phyloP scores from a whole-genome alignment of 179 eudicot genomes.

The Actinidia polygama region DNA sequence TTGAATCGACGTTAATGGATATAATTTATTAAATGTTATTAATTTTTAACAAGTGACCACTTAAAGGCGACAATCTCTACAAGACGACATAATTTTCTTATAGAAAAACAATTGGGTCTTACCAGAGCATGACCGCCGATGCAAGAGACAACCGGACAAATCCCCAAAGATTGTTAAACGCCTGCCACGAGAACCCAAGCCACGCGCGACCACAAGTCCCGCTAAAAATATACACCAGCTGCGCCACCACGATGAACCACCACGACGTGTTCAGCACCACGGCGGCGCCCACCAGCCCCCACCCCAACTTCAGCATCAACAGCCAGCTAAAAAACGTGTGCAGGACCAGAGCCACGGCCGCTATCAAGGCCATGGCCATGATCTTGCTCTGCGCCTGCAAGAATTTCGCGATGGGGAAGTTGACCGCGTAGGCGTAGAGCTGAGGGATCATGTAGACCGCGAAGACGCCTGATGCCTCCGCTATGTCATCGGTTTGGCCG shows the following conservation, averaged over 20 bases:
- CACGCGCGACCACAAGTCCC: slow-evolving; percentile 60
- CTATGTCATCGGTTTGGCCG: slow-evolving; percentile 46
- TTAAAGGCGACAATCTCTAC: too few species aligned
- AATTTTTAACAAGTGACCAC: too few species aligned
- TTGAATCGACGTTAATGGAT: too few species aligned
- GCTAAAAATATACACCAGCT: slow-evolving; percentile 42
- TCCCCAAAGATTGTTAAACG: slow-evolving; percentile 47
- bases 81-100: too few species aligned
- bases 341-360: slow-evolving; percentile 39
- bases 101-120: too few species aligned
- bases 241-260: slow-evolving; percentile 60
- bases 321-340: slow-evolving; percentile 60
- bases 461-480: slow-evolving; percentile 49
- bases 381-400: slow-evolving; percentile 72
- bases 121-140: slow-evolving; percentile 57
- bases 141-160: slow-evolving; percentile 48
- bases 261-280: slow-evolving; percentile 53
- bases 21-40: too few species aligned
- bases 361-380: slow-evolving; percentile 59
- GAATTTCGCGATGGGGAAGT: slow-evolving; percentile 59
- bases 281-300: slow-evolving; percentile 64
- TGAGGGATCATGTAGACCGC: slow-evolving; percentile 69
- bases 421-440: slow-evolving; percentile 57
- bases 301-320: slow-evolving; percentile 42
- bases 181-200: slow-evolving; percentile 55